Conservation (phyloP, 2,329 filamentous ascomycete genomes). For the Phyllosticta paracitricarpa region DNA sequence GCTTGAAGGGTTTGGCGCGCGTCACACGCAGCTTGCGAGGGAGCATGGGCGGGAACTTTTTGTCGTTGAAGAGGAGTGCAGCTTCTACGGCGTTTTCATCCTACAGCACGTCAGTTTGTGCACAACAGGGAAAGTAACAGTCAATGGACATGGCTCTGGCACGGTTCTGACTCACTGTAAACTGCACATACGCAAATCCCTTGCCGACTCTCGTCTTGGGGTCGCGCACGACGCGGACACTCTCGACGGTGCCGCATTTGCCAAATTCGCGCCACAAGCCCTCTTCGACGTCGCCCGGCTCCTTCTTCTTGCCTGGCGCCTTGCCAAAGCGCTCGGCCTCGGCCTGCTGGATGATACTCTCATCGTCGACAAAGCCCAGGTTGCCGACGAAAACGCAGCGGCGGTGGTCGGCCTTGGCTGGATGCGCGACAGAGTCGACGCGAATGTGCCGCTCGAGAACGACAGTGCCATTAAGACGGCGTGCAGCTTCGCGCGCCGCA, state of each 20-base stretch:
- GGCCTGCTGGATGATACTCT: conserved; percentile 54
- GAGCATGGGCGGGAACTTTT: conserved; percentile 91
- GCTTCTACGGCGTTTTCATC: conserved; percentile 82
- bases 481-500: conserved; percentile 66
- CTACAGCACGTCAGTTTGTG: conserved; percentile 23
- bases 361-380: conserved; percentile 89
- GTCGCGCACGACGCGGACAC: conserved; percentile 84
- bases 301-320: conserved; percentile 60
- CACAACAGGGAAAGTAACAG: background rate
- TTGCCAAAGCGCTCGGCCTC: conserved; percentile 56
- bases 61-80: conserved; percentile 78
- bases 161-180: conserved; percentile 48
- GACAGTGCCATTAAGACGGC: conserved; percentile 70
- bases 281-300: conserved; percentile 81
- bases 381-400: conserved; percentile 96
- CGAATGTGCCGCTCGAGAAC: conserved; percentile 81
- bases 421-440: conserved; percentile 85
- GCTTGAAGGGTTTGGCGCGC: conserved; percentile 61
- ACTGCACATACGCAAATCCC: conserved; percentile 96
- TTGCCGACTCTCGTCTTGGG: conserved; percentile 87
- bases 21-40: conserved; percentile 77
- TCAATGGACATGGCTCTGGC: no score
- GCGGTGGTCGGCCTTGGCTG: conserved; percentile 68
- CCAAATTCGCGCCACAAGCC: conserved; percentile 78
- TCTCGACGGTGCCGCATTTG: conserved; percentile 75